Evolutionary conservation across 2,329 filamentous ascomycete genomes (phyloP), one percentile per base, ranked within the genome.

Genomic region (Daldinia sp.): DNA sequence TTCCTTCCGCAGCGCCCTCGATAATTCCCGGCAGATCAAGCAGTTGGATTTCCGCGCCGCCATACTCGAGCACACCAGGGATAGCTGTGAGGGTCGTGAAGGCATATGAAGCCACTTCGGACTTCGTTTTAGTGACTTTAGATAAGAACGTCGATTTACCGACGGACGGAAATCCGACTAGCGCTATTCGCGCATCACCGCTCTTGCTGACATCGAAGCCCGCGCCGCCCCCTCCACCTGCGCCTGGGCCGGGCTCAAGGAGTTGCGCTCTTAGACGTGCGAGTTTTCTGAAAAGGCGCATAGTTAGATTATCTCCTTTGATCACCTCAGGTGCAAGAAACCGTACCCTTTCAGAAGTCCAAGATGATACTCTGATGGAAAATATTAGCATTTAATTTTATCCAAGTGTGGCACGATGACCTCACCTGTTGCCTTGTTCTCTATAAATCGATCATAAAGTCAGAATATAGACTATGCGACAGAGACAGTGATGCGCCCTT

Each of bases 141-240:
- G 94, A 98, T n/a, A 99, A 81, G 78, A 99, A 98, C 0, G 96
- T 99, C 2, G 96, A 99, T 84, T 99, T 99, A 79, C 96, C 96
- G 58, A 99, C 96, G 0, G 97, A 99, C 0, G 97, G 96, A 76
- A 99, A 99, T n/a, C 96, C 96, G 60, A 99, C 97, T 1, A 99
- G 89, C 1, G 97, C 94, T 82, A 99, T 98, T 77, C 96, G 90
- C 13, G 96, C 96, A 84, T 99, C 96, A 71, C 96, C 96, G 73
- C 92, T 95, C 82, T 99, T 99, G 80, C 92, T 96, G 46, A 99
- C 96, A 78, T 95, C 92, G 80, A 97, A 99, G 9, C 96, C 96
- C 2, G 91, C 83, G 26, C 96, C 95, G 15, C 89, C 92, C 10
- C 92, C 91, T 15, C 89, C 87, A 39, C 93, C 93, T 9, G 92